A percentile compares a stretch with the other conserved stretches of the same genome.
These are phyloP conservation scores for Lachancea nothofagi DNA, from an alignment of 805 yeast species.

Conservation along the genomic window DNA sequence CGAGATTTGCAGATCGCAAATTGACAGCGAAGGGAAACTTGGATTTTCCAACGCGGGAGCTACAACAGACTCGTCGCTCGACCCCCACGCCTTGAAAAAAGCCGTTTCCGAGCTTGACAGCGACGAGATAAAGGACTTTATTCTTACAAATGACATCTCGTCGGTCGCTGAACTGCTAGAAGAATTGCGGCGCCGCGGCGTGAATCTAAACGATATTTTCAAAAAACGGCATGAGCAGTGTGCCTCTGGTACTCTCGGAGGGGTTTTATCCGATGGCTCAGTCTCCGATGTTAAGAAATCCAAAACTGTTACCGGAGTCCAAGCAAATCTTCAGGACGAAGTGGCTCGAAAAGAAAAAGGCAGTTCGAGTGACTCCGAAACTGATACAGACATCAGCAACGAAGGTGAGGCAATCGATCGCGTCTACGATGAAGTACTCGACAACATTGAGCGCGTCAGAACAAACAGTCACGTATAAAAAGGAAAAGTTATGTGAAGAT, in stretches of 20 bases:
- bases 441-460: conserved; percentile 35
- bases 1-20: too few relatives aligned
- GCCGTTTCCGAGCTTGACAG: conserved; percentile 33
- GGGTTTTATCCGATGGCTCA: not conserved
- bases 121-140: conserved; percentile 34
- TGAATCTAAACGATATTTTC: conserved; percentile 35
- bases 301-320: conserved; percentile 9
- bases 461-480: conserved; percentile 12
- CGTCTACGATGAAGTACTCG: conserved; percentile 39
- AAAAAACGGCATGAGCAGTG: conserved; percentile 20
- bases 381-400: conserved; percentile 8
- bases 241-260: not conserved
- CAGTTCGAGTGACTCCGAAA: not conserved
- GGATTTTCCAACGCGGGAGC: not conserved
- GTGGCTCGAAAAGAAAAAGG: not conserved
- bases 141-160: conserved; percentile 36
- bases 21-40: too few relatives aligned
- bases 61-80: conserved; percentile 8
- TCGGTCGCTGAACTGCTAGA: conserved; percentile 37
- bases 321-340: conserved; percentile 10
- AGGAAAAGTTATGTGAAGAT: too few relatives aligned
- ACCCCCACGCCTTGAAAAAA: conserved; percentile 22
- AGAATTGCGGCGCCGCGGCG: conserved; percentile 37
- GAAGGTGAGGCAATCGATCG: conserved; percentile 32
- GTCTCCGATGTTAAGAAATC: not conserved